A percentile compares a stretch with the other conserved stretches of the same genome.
Evolutionary conservation across 768 basidiomycete species (phyloP).

Genomic region (Pleurotus djamor): DNA sequence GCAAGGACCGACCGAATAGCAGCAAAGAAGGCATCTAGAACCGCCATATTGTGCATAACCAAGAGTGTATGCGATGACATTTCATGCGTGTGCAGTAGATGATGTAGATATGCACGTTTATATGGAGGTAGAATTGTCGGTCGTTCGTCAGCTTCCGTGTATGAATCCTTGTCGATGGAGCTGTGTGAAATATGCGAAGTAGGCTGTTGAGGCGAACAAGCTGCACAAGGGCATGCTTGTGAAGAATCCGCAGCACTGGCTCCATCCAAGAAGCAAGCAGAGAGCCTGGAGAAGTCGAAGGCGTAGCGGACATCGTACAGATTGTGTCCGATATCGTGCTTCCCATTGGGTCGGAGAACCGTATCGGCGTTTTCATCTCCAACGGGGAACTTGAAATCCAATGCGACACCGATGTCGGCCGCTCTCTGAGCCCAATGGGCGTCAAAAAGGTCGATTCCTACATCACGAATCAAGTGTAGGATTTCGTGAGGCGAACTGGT

Average conservation of each 20-base stretch:
- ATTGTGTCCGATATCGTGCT: slow-evolving; percentile 64
- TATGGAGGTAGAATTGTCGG: slow-evolving; percentile 22
- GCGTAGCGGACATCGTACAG: slow-evolving; percentile 60
- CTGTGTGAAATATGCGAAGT: slow-evolving; percentile 41
- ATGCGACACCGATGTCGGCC: slow-evolving; percentile 67
- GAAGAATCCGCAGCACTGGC: slow-evolving; percentile 13
- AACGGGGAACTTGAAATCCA: slow-evolving; percentile 77
- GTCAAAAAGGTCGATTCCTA: slow-evolving; percentile 80
- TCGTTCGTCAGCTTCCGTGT: neutral
- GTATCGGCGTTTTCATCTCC: slow-evolving; percentile 6
- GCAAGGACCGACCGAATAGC: slow-evolving; percentile 44
- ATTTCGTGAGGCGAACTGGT: slow-evolving; percentile 71
- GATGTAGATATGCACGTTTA: slow-evolving; percentile 73
- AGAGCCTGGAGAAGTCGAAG: slow-evolving; percentile 57
- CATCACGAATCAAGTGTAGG: slow-evolving; percentile 55
- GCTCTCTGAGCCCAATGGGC: slow-evolving; percentile 67
- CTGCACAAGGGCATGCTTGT: slow-evolving; percentile 45
- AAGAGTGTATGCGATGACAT: slow-evolving; percentile 84
- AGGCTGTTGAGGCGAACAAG: slow-evolving; percentile 50
- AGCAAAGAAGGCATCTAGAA: slow-evolving; percentile 63
- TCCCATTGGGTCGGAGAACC: slow-evolving; percentile 15
- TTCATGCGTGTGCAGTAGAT: slow-evolving; percentile 85
- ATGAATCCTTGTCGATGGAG: slow-evolving; percentile 24
- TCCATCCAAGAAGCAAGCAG: slow-evolving; percentile 34
- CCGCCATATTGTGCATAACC: slow-evolving; percentile 69